Conservation (phyloP, 2,329 filamentous ascomycete species). For the Chaetomium sp. region DNA sequence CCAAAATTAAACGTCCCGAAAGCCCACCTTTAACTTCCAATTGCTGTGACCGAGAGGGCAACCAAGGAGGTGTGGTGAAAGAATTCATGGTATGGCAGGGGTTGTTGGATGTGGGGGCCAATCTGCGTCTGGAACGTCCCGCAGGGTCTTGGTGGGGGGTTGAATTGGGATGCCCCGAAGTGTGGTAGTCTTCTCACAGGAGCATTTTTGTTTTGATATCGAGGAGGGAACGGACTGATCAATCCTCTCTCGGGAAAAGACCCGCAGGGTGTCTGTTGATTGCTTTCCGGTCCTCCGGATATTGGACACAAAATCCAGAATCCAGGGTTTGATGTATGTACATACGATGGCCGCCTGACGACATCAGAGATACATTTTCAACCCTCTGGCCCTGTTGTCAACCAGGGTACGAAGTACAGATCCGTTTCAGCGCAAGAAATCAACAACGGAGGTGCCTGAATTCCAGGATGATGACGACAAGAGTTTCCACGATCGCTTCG, state of each 20-base stretch:
- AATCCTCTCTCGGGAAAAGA: no score
- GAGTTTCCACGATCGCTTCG: background rate
- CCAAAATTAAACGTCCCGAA: background rate
- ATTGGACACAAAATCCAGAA: background rate
- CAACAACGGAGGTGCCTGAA: background rate
- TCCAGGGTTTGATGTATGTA: background rate
- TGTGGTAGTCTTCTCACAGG: background rate
- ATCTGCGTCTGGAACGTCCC: conserved; percentile 11
- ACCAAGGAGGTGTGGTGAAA: conserved; percentile 18
- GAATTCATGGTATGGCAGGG: conserved; percentile 9
- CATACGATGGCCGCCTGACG: background rate
- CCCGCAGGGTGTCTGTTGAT: no score
- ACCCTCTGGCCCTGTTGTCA: background rate
- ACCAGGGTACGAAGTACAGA: background rate
- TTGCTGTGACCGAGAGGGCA: conserved; percentile 14
- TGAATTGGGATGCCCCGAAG: conserved; percentile 9
- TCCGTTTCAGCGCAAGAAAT: background rate
- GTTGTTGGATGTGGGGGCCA: conserved; percentile 18
- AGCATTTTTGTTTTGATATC: background rate
- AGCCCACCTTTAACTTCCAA: background rate
- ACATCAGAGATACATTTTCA: background rate
- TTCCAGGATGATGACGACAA: conserved; percentile 5
- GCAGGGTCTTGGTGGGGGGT: background rate
- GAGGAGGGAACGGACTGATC: background rate
- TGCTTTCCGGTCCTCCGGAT: no score